Base-by-base conservation (phyloP, 2,329 filamentous ascomycete species). In the Aspergillus amoenus region DNA sequence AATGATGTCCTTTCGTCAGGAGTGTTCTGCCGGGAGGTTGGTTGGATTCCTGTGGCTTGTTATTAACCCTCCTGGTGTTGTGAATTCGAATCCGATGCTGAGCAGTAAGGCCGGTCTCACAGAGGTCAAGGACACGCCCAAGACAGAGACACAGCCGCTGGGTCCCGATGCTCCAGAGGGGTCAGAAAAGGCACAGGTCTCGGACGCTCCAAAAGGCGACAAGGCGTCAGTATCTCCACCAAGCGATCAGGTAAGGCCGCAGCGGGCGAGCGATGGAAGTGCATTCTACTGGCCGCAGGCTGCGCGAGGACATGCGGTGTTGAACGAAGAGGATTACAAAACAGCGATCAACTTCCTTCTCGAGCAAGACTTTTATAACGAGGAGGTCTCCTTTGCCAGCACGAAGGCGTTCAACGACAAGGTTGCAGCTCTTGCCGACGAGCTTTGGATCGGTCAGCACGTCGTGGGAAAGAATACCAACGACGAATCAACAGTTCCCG, bases 21-120 rank as follows among this genome's bases (percentile, higher is more conserved):
- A 99, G 70, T 99, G 94, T 69, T 96, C 93, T 0, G 91, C 92
- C 34, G 95, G 94, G 0, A 83, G 93, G 17, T 82, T 96, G 68
- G 95, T 96, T 0, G 95, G 95, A 0, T 99, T 99, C 65, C 82
- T 97, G 24, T 99, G 95, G 93, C 78, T 97, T 24, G 88, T 97
- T 0, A 89, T 97, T 46, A 82, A 81, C 63, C 88, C 91, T 34
- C 81, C 85, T 0, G 73, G 77, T 5, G 58, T 75, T 34, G 62
- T 72, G 55, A 72, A 75, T 55, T 68, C 76, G 57, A 66, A 68
- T 37, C 67, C 70, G 12, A 70, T 72, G 65, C 64, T 67, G 11
- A 70, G 67, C 40, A 67, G 66, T 9, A 61, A 64, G 21, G 52
- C 59, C 2, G 53, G 58, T 9, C 50, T 56, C 21, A 50, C 59